Evolutionary conservation across 495 filamentous ascomycete species (phyloP), one percentile per base, ranked within the genome.

Genomic region (Neurospora africana): DNA sequence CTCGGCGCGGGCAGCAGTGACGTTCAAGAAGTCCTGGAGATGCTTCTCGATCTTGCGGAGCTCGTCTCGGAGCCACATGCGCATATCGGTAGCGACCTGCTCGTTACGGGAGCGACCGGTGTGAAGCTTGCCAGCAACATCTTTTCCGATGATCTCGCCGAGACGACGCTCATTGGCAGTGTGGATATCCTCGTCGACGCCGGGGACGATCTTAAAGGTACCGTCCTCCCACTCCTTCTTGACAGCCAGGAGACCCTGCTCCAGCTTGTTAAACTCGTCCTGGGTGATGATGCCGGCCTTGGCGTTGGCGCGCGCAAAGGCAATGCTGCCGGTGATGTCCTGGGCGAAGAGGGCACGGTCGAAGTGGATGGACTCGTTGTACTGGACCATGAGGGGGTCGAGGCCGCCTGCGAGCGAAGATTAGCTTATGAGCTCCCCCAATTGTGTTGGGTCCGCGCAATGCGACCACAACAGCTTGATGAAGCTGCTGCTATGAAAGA

Each of bases 61-160:
- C 83, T 94, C 87, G 74, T 93, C 91, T 58, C 92, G 86, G 72
- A 97, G 83, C 95, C 95, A 98, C 78, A 97, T 83, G 61, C 94
- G 90, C 92, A 97, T 95, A 76, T 98, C 95, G 30, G 91, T 95
- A 35, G 91, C 93, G 72, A 98, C 87, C 83, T 98, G 95, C 83
- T 98, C 95, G 78, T 98, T 98, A 65, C 95, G 85, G 76, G 90
- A 93, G 30, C 95, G 89, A 40, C 94, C 94, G 3, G 94, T 98
- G 85, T 98, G 95, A 72, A 98, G 87, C 83, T 97, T 98, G 6
- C 95, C 94, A 3, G 90, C 93, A 39, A 93, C 90, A 3, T 91
- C 86, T 78, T 90, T 94, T 75, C 94, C 94, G 58, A 98, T 92
- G 73, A 97, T 86, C 84, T 98, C 95, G 44, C 91, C 91, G 27